Base-by-base conservation (phyloP, 495 filamentous ascomycete genomes). In the Podospora australis region DNA sequence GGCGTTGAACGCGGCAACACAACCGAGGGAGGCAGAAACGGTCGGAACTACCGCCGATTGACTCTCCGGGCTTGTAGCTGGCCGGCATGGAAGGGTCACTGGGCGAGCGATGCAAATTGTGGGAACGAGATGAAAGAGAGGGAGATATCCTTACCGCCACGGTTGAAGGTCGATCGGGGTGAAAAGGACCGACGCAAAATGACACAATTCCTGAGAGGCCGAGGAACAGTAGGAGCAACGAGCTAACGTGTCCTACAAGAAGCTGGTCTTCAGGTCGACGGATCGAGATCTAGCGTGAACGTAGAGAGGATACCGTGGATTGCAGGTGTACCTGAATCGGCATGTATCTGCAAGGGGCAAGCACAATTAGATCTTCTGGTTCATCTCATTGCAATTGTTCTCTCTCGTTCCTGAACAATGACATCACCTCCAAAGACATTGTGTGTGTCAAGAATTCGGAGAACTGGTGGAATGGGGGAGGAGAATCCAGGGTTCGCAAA, bases 181-280 rank as follows among this genome's bases (percentile, higher is more conserved):
- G 40, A 40, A 59, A 59, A 65, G 54, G 60, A 70, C 70, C 65
- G 67, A 73, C 55, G 66, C 67, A 79, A 69, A 68, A 69, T 11
- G 67, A 69, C 57, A 65, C 57, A 68, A 70, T 69, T 70, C 69
- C 67, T 67, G 60, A 53, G n/a, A n/a, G 55, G 55, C 59, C 56
- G 69, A 59, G 66, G 34, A n/a, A 36, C 4, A n/a, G 78, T 77
- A 75, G 75, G 73, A 81, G 80, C 74, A 66, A 80, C 80, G 80
- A 83, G 77, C 72, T 70, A 83, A 83, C 79, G 79, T 77, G 77
- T 83, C 81, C 80, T 77, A 80, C 78, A 70, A 65, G 72, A 70
- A 68, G 68, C 71, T 52, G 58, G 56, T 62, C 42, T 65, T 41
- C 20, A 63, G 65, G 59, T 67, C 66, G 63, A 66, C 69, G 47